Base-by-base conservation (phyloP, 257 asterid species). In the Solanum chmielewskii region DNA sequence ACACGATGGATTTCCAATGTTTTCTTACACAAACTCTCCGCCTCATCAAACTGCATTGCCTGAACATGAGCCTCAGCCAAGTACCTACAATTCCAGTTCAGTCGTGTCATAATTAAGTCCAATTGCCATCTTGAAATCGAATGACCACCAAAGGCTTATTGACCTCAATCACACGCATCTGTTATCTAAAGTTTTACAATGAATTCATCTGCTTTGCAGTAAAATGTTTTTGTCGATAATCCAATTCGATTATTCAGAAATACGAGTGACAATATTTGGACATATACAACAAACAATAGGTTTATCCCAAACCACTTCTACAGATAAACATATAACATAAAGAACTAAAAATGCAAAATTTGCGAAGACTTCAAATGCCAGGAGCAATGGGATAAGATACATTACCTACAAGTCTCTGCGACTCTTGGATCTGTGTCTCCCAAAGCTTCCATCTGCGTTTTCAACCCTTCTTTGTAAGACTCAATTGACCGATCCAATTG, bases 11-110 rank as follows among this genome's bases (percentile, higher is more conserved):
- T 97, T 92, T 97, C 99, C 47, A 97, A 97, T 73, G 99, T 97
- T 91, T 89, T 95, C 92, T 93, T 93, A 92, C 96, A 96, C 89
- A 97, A 88, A 86, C 75, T 90, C 82, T 96, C 98, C 5, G 99
- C 99, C 64, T 95, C 99, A 56, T 95, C 99, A 47, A 97, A 97
- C 87, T 96, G 99, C 98, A 97, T 93, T 69, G 99, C 98, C 91
- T 97, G 99, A 83, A 97, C 99, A 89, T 96, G 96, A 66, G 99
- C 99, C 91, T 97, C 99, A 1, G 99, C 98, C 90, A 97, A 90
- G 91, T 97, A 97, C 88, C 99, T 97, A 92, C 87, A 88, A 49
- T 78, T 78, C 66, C 86, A 87, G 41, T 27, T 45, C 49, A 52
- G 56, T 12, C 21, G 49, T 39, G 71, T 62, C 18, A 84, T 71